These are phyloP conservation scores for Biancaea sappan DNA, from an alignment of 306 rosid species.

Conservation along the genomic window DNA sequence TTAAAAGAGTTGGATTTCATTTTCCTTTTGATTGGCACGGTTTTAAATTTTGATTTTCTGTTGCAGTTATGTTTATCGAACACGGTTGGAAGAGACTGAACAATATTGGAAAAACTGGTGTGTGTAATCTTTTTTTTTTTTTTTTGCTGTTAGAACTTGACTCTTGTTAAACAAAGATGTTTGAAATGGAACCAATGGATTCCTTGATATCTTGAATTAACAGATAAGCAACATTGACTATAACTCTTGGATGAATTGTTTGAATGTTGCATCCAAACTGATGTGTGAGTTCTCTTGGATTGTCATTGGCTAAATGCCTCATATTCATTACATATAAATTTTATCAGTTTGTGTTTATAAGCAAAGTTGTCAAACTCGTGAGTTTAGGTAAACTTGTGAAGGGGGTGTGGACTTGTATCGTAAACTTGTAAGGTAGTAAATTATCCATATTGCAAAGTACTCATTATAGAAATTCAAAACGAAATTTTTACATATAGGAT, in stretches of 20 bases:
- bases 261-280: slow-evolving; percentile 24
- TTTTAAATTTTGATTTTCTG: slow-evolving; percentile 41
- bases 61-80: slow-evolving; percentile 80
- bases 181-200: slow-evolving; percentile 29
- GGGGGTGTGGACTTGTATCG: no score
- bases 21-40: slow-evolving; percentile 25
- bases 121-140: slow-evolving; percentile 24
- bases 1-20: slow-evolving; percentile 2
- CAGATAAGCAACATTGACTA: slow-evolving; percentile 11
- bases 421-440: no score
- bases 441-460: no score
- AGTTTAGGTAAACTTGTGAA: no score
- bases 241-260: slow-evolving; percentile 7
- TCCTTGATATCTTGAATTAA: slow-evolving; percentile 8
- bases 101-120: slow-evolving; percentile 98
- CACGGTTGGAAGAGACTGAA: slow-evolving; percentile 82
- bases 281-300: slow-evolving; percentile 29
- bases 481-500: no score
- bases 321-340: slow-evolving; percentile 13
- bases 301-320: slow-evolving; percentile 15
- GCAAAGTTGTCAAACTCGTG: no score
- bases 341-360: slow-evolving; percentile 9
- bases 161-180: neutral
- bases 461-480: no score
- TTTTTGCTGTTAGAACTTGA: slow-evolving; percentile 5